Base-by-base conservation (phyloP, 1,139 yeast species). In the Candida mesenterica region DNA sequence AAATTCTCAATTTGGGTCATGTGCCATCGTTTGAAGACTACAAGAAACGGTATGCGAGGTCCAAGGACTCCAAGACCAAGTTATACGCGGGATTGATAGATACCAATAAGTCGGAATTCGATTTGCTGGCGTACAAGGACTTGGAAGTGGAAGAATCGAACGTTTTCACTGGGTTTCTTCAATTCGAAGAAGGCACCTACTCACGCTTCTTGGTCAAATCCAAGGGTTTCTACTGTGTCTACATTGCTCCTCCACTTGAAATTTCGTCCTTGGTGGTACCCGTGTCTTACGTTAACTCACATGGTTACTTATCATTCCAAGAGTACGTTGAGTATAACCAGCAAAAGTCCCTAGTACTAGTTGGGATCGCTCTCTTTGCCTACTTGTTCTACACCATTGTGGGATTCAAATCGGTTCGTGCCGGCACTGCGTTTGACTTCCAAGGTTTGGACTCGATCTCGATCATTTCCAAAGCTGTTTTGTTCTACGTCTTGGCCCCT, bases 161-260 rank as follows among this genome's bases (percentile, higher is more conserved):
- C 28, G 46, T 36, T n/a, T 39, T 37, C 28, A n/a, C 45, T 16
- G 32, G 37, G 13, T 27, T 34, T 24, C 43, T 24, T 4, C 32
- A 18, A 2, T 28, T 30, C n/a, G 9, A 31, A 1, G 33, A 36
- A 3, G 30, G 39, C 15, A 33, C 31, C 12, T 46, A 40, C 23
- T 39, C 44, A 6, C 29, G 24, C 1, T 53, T 53, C 31, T 31
- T 41, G 1, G 55, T 59, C 4, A 42, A 50, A 3, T 44, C 52
- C 16, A 46, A 62, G 1, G 72, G 72, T 1, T 39, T 54, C 15
- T 65, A 65, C 40, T 65, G 71, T 50, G 59, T 60, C 14, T 65
- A 62, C 40, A 46, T 58, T 31, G 65, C 63, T 3, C 57, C 59
- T 4, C 56, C 60, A 7, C 17, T 34, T 1, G 52, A 43, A n/a